Conservation (phyloP, 2,329 filamentous ascomycete species). For the Sarocladiaceae sp. region DNA sequence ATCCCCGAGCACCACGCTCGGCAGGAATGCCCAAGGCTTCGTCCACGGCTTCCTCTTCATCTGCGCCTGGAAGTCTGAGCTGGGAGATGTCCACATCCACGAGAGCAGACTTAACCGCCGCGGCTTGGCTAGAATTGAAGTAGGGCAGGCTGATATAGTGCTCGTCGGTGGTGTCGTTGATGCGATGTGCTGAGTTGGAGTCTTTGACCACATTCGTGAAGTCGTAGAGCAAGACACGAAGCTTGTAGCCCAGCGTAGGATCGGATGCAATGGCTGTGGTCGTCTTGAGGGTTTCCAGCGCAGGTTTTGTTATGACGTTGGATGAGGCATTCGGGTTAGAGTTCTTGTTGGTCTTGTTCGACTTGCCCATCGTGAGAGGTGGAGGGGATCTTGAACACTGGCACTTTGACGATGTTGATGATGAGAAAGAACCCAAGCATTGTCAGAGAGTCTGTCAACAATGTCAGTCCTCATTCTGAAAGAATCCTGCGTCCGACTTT, state of each 20-base stretch:
- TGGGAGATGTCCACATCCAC: conserved; percentile 10
- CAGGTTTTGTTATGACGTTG: too few species aligned
- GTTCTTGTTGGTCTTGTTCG: too few species aligned
- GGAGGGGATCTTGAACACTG: too few species aligned
- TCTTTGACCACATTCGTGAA: conserved; percentile 12
- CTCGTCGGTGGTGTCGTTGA: conserved; percentile 13
- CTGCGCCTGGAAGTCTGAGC: neutral
- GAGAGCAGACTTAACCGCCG: conserved; percentile 9
- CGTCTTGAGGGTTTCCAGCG: conserved; percentile 1
- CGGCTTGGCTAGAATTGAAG: conserved; percentile 11
- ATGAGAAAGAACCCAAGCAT: too few species aligned
- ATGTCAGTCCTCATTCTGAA: too few species aligned
- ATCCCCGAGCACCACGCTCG: too few species aligned
- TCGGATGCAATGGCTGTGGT: conserved; percentile 10
- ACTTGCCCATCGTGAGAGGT: too few species aligned
- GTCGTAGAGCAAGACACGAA: conserved; percentile 12
- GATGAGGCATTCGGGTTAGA: too few species aligned
- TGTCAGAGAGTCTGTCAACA: too few species aligned
- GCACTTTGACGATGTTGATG: too few species aligned
- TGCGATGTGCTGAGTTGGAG: conserved; percentile 7
- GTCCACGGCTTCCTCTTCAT: neutral
- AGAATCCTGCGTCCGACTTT: too few species aligned
- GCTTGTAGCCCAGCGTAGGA: conserved; percentile 12
- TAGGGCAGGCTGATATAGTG: conserved; percentile 15
- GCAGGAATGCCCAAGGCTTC: neutral